A percentile compares a stretch with the other conserved stretches of the same genome.
Conservation (phyloP, 2,329 filamentous ascomycete genomes). For the Aspergillus ustus region DNA sequence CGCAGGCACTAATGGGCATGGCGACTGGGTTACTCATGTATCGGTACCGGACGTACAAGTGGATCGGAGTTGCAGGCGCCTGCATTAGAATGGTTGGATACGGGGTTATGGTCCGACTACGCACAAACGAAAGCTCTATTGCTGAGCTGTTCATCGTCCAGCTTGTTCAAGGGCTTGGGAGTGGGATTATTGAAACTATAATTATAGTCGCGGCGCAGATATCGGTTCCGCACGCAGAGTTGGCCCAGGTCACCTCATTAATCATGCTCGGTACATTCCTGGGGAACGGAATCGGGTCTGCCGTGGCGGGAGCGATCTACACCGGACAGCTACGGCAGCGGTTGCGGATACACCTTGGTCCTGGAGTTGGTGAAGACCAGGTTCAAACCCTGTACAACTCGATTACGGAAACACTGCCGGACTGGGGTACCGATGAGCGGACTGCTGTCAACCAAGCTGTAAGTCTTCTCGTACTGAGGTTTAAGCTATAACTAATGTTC, state of each 20-base stretch:
- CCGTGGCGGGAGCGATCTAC: constrained; percentile 57
- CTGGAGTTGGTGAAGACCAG: constrained; percentile 30
- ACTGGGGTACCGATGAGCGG: constrained; percentile 47
- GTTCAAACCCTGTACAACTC: constrained; percentile 52
- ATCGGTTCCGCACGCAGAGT: constrained; percentile 50
- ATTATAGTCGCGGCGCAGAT: constrained; percentile 53
- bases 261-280: constrained; percentile 51
- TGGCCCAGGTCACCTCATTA: constrained; percentile 55
- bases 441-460: constrained; percentile 49
- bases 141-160: constrained; percentile 56
- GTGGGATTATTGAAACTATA: constrained; percentile 51
- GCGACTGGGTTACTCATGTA: constrained; percentile 49
- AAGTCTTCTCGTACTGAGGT: constrained; percentile 5
- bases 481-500: constrained; percentile 10
- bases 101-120: constrained; percentile 56
- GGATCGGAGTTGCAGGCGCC: constrained; percentile 48
- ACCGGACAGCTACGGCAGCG: constrained; percentile 50
- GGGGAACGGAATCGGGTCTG: constrained; percentile 38
- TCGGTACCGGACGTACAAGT: constrained; percentile 52
- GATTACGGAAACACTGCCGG: constrained; percentile 49
- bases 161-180: constrained; percentile 54
- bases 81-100: constrained; percentile 54
- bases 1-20: constrained; percentile 50
- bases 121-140: constrained; percentile 47
- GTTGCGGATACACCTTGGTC: constrained; percentile 44